Percentiles rank a stretch among this genome's conserved stretches.
Evolutionary conservation across 2,329 filamentous ascomycete genomes (phyloP).

Genomic region (Ophiostoma perfectum): DNA sequence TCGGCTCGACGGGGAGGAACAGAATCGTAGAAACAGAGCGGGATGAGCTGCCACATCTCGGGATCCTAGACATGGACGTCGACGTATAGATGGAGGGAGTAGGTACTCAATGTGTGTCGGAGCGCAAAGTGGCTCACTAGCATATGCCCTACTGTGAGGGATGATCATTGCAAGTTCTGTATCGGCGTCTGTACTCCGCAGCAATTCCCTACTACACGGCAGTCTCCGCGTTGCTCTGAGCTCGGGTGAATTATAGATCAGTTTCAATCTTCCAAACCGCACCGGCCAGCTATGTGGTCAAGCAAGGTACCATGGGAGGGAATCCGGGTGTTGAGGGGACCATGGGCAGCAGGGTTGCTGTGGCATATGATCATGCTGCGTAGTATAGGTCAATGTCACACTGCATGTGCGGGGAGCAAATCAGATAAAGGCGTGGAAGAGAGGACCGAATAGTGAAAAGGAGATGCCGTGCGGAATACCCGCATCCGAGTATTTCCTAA

Average conservation of each 20-base stretch:
- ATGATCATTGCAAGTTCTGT: no score
- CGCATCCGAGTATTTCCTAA: slow-evolving; percentile 1
- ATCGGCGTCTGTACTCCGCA: no score
- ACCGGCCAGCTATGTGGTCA: not conserved
- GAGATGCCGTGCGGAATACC: slow-evolving; percentile 3
- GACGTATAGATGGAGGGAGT: not conserved
- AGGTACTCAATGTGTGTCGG: no score
- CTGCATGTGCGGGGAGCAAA: slow-evolving; percentile 1
- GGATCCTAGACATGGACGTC: not conserved
- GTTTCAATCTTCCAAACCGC: not conserved
- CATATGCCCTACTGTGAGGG: no score
- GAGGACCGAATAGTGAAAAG: not conserved
- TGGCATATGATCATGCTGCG: not conserved
- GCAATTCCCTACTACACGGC: no score
- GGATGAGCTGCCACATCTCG: not conserved
- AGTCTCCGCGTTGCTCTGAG: no score
- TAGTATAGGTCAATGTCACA: not conserved
- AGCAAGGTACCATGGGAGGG: slow-evolving; percentile 1
- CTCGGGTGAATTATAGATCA: no score
- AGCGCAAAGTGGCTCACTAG: no score
- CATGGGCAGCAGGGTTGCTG: not conserved
- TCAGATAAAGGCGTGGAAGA: not conserved
- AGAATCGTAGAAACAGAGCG: not conserved
- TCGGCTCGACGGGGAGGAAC: not conserved
- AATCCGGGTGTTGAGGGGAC: not conserved